Evolutionary conservation across 164 flowering plant genomes (phyloP).

Genomic region (Vitis cinerea): DNA sequence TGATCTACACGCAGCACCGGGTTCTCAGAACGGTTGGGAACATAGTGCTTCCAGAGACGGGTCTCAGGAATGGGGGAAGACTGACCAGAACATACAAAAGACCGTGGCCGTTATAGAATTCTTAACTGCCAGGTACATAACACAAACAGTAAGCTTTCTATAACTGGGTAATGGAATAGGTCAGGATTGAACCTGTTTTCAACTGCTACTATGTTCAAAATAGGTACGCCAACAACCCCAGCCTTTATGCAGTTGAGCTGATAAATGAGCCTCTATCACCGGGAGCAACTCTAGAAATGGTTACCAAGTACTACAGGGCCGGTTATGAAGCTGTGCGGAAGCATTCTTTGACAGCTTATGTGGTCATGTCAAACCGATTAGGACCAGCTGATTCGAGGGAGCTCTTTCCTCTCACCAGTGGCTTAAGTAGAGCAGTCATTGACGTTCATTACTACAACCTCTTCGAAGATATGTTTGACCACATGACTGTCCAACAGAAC

Average conservation of each 20-base stretch:
- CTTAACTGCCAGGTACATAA: slow-evolving; percentile 50
- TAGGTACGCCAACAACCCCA: slow-evolving; percentile 56
- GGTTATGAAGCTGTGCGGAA: slow-evolving; percentile 61
- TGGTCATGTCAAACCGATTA: slow-evolving; percentile 48
- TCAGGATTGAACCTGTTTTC: not conserved
- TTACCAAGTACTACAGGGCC: slow-evolving; percentile 53
- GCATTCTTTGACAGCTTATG: slow-evolving; percentile 48
- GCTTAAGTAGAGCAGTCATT: slow-evolving; percentile 37
- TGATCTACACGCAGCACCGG: slow-evolving; percentile 70
- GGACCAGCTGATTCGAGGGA: slow-evolving; percentile 41
- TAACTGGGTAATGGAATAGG: not conserved
- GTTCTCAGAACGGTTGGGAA: slow-evolving; percentile 66
- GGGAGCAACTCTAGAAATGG: slow-evolving; percentile 35
- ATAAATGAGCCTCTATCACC: slow-evolving; percentile 68
- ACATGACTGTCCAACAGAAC: slow-evolving; percentile 52
- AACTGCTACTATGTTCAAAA: not conserved
- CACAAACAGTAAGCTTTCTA: too few species aligned
- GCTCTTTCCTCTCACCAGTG: slow-evolving; percentile 49
- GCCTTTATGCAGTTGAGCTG: slow-evolving; percentile 61
- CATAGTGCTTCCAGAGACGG: slow-evolving; percentile 70
- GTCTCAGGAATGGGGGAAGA: slow-evolving; percentile 54
- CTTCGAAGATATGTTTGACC: slow-evolving; percentile 25
- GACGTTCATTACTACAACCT: slow-evolving; percentile 72
- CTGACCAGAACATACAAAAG: slow-evolving; percentile 48
- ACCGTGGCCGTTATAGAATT: slow-evolving; percentile 66